These are phyloP conservation scores for Sugiyamaella qingdaonensis DNA, from an alignment of 805 yeast genomes.

Conservation along the genomic window DNA sequence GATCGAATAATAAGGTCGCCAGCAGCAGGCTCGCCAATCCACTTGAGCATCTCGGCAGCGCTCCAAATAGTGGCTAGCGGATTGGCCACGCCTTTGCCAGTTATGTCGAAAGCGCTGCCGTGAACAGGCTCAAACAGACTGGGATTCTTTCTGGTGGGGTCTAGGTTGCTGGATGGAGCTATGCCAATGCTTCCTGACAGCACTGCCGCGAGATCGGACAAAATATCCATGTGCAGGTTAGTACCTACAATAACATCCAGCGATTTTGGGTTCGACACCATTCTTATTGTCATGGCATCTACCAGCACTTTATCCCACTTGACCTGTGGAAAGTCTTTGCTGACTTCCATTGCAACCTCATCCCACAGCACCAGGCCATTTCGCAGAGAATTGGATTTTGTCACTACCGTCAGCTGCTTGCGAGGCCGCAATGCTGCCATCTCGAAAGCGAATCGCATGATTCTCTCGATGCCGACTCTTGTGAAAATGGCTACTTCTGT, in stretches of 20 bases:
- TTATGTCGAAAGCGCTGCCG: conserved; percentile 22
- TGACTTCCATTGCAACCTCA: conserved; percentile 19
- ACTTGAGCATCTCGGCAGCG: conserved; percentile 21
- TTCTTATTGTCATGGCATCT: conserved; percentile 22
- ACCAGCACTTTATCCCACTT: conserved; percentile 23
- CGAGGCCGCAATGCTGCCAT: conserved; percentile 16
- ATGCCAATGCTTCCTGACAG: conserved; percentile 21
- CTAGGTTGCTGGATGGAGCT: conserved; percentile 22
- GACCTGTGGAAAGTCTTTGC: conserved; percentile 20
- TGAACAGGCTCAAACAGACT: conserved; percentile 23
- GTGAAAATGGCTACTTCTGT: conserved; percentile 23
- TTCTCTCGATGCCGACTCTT: conserved; percentile 17
- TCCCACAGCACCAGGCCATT: conserved; percentile 22
- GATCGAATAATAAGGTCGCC: not conserved
- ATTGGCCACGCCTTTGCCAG: conserved; percentile 21
- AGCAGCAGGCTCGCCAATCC: conserved; percentile 19
- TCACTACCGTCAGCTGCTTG: conserved; percentile 18
- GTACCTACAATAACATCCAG: conserved; percentile 21
- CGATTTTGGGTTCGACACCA: conserved; percentile 18
- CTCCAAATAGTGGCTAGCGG: conserved; percentile 24
- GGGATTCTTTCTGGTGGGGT: conserved; percentile 19
- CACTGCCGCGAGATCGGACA: conserved; percentile 21
- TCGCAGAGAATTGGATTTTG: conserved; percentile 19
- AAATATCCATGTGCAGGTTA: conserved; percentile 21
- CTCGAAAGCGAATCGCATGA: conserved; percentile 20